Evolutionary conservation across 176 grass and related monocot species (phyloP).

Genomic region (Pharus latifolius): DNA sequence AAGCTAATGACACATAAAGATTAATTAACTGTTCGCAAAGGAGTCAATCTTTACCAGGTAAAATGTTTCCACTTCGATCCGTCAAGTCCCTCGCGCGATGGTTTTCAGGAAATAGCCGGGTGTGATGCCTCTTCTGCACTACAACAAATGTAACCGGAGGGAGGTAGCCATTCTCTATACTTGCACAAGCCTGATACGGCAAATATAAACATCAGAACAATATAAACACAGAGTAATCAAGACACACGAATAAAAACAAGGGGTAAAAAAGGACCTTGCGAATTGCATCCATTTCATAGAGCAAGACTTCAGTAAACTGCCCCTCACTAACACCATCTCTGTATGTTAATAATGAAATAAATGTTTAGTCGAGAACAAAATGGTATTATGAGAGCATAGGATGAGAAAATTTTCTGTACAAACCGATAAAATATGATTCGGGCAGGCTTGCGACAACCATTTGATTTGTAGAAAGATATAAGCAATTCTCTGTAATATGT

Average conservation of each 20-base stretch:
- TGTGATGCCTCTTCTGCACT: constrained; percentile 92
- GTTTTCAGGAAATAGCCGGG: constrained; percentile 66
- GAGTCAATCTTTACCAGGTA: constrained; percentile 52
- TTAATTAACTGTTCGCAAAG: no score
- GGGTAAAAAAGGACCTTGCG: constrained; percentile 41
- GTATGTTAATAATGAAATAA: constrained; percentile 3
- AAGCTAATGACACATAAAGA: no score
- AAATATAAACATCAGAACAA: not conserved
- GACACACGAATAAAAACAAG: not conserved
- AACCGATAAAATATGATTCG: constrained; percentile 89
- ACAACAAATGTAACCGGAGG: constrained; percentile 69
- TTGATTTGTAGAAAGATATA: constrained; percentile 40
- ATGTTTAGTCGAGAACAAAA: not conserved
- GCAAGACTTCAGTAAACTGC: constrained; percentile 67
- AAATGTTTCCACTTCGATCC: constrained; percentile 72
- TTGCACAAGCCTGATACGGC: constrained; percentile 54
- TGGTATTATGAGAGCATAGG: not conserved
- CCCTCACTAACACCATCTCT: constrained; percentile 92
- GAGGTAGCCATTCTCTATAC: constrained; percentile 39
- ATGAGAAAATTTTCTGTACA: not conserved
- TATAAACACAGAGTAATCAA: not conserved
- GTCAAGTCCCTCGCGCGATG: constrained; percentile 21
- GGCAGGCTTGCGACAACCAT: constrained; percentile 14
- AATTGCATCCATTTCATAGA: constrained; percentile 73
- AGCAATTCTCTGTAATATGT: constrained; percentile 56